phyloP scores from a whole-genome alignment of 345 rosid genomes.

The Lagerstroemia speciosa region DNA sequence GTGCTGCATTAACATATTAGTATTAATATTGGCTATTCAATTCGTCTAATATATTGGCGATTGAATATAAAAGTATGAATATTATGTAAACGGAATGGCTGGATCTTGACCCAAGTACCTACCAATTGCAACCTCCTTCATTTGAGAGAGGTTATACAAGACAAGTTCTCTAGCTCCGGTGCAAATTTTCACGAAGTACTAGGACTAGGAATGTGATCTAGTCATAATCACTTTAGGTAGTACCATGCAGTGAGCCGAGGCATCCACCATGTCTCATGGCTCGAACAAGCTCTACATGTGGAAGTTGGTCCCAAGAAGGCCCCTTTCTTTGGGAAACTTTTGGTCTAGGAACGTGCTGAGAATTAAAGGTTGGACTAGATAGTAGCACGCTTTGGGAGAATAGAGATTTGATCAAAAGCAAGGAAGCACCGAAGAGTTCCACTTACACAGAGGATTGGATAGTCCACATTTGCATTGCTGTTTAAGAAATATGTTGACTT shows the following conservation, averaged over 20 bases:
- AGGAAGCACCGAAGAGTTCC: no score
- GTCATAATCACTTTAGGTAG: conserved; percentile 91
- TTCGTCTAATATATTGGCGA: no score
- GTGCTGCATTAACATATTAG: no score
- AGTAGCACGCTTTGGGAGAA: no score
- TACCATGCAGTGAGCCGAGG: conserved; percentile 57
- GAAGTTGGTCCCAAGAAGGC: conserved; percentile 73
- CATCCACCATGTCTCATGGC: conserved; percentile 38
- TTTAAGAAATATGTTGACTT: conserved; percentile 90
- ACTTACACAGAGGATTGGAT: conserved; percentile 66
- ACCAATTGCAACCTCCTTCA: conserved; percentile 46
- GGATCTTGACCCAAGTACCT: conserved; percentile 73
- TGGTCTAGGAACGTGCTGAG: no score
- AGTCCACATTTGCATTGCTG: conserved; percentile 70
- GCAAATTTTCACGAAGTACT: conserved; percentile 68
- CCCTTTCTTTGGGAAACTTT: no score
- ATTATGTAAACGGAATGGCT: no score
- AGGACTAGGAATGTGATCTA: conserved; percentile 83
- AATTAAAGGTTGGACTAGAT: no score
- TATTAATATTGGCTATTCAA: no score
- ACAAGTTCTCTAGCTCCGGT: conserved; percentile 62
- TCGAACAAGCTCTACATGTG: conserved; percentile 56
- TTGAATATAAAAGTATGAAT: no score
- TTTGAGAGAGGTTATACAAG: conserved; percentile 63
- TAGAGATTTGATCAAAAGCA: conserved; percentile 34